Conservation (phyloP, 805 yeast genomes). For the Wickerhamomyces kurtzmanii region DNA sequence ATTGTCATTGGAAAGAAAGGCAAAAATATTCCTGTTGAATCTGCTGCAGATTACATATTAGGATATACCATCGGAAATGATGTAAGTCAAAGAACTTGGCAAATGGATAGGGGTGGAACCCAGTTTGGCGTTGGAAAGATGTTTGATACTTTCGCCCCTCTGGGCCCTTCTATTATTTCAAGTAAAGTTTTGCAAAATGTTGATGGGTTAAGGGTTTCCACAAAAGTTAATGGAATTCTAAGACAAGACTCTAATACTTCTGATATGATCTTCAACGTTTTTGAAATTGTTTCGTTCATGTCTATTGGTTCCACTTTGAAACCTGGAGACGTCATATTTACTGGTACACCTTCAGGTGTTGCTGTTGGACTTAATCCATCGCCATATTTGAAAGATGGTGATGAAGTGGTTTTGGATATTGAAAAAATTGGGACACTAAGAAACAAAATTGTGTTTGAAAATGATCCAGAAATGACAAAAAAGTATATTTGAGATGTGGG, state of each 20-base stretch:
- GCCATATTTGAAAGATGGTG: constrained; percentile 33
- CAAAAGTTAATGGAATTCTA: constrained; percentile 35
- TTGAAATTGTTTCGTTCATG: constrained; percentile 32
- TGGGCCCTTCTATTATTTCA: constrained; percentile 44
- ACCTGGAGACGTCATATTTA: constrained; percentile 45
- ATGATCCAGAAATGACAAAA: constrained; percentile 3
- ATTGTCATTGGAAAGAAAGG: constrained; percentile 43
- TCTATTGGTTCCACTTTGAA: constrained; percentile 40
- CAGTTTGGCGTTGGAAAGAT: constrained; percentile 44
- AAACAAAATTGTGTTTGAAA: constrained; percentile 26
- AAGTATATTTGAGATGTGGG: constrained; percentile 12
- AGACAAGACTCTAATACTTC: constrained; percentile 35
- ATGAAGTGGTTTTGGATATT: constrained; percentile 29
- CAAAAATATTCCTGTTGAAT: constrained; percentile 27
- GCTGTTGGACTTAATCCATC: constrained; percentile 35
- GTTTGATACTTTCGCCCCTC: constrained; percentile 48
- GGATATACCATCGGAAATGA: constrained; percentile 50
- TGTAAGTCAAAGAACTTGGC: constrained; percentile 50
- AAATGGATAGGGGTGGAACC: constrained; percentile 38
- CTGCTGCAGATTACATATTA: constrained; percentile 35
- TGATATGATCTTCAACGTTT: constrained; percentile 39
- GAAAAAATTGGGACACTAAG: constrained; percentile 32
- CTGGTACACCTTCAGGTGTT: constrained; percentile 50
- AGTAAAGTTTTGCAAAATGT: constrained; percentile 17
- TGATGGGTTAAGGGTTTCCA: constrained; percentile 24